Conservation (phyloP, 163 green algal species). For the Volvox carteri region DNA sequence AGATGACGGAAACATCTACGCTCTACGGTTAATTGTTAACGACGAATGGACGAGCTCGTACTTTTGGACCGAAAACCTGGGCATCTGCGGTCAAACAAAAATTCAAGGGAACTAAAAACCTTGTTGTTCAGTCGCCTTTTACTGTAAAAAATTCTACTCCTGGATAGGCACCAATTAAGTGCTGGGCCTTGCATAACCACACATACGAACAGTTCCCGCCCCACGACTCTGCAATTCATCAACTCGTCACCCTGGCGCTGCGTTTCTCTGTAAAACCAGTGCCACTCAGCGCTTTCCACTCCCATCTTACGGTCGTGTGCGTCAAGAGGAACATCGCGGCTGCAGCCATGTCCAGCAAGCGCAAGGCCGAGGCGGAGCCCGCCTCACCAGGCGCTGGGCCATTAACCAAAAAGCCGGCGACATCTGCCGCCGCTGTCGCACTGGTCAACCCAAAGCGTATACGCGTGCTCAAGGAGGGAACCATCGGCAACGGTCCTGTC, state of each 20-base stretch:
- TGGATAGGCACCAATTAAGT: too few relatives aligned
- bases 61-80: not conserved
- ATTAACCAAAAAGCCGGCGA: conserved; percentile 8
- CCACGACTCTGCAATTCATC: not conserved
- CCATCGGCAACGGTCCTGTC: conserved; percentile 76
- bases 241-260: conserved; percentile 31
- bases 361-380: conserved; percentile 26
- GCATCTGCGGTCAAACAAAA: not conserved
- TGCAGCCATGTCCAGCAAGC: conserved; percentile 46
- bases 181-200: not conserved
- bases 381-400: not conserved
- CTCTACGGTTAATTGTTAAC: not conserved
- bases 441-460: conserved; percentile 77
- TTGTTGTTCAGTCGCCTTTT: not conserved
- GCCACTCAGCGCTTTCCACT: not conserved
- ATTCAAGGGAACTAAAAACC: not conserved
- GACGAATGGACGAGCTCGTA: not conserved
- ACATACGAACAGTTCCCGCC: conserved; percentile 23
- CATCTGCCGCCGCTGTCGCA: not conserved
- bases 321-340: not conserved
- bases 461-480: conserved; percentile 72
- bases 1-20: too few relatives aligned
- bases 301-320: not conserved
- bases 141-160: too few relatives aligned
- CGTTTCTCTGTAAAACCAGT: not conserved